phyloP scores from a whole-genome alignment of 1,139 yeast genomes.

The Sugiyamaella neomexicana region DNA sequence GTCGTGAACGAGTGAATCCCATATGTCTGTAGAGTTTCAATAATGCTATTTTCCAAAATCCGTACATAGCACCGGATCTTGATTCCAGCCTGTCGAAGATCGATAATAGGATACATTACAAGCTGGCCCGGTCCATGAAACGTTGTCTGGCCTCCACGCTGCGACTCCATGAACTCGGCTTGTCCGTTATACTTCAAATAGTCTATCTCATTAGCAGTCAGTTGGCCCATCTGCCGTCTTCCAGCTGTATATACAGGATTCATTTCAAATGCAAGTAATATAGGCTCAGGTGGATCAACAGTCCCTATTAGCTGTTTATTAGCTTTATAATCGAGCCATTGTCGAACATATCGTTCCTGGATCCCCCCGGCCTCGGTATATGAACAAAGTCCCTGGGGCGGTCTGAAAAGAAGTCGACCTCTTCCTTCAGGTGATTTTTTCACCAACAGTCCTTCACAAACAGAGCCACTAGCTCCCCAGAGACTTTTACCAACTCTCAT shows the following conservation, averaged over 20 bases:
- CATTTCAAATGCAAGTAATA: conserved; percentile 76
- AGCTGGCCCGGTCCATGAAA: conserved; percentile 97
- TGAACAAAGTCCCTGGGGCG: conserved; percentile 55
- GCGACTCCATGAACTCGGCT: conserved; percentile 66
- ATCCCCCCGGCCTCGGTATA: conserved; percentile 61
- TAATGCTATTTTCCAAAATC: conserved; percentile 63
- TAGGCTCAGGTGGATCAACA: conserved; percentile 44
- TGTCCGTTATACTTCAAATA: conserved; percentile 36
- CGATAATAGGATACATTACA: conserved; percentile 81
- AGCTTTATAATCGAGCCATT: conserved; percentile 61
- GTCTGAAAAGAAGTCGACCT: conserved; percentile 52
- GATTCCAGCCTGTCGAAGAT: conserved; percentile 60
- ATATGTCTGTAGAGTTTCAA: conserved; percentile 50
- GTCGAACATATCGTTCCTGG: conserved; percentile 62
- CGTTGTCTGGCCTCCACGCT: conserved; percentile 96
- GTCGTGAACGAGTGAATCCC: conserved; percentile 54
- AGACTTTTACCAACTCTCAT: neutral
- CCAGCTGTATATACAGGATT: conserved; percentile 89
- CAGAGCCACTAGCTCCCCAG: neutral
- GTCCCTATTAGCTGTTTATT: conserved; percentile 16
- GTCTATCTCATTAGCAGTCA: conserved; percentile 40
- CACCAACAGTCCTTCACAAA: conserved; percentile 4
- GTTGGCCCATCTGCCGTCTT: conserved; percentile 61
- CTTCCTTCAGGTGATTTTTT: conserved; percentile 7
- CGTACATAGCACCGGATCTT: conserved; percentile 77